A percentile compares a stretch with the other conserved stretches of the same genome.
phyloP scores from a whole-genome alignment of 257 asterid species.

The Przewalskia tangutica region DNA sequence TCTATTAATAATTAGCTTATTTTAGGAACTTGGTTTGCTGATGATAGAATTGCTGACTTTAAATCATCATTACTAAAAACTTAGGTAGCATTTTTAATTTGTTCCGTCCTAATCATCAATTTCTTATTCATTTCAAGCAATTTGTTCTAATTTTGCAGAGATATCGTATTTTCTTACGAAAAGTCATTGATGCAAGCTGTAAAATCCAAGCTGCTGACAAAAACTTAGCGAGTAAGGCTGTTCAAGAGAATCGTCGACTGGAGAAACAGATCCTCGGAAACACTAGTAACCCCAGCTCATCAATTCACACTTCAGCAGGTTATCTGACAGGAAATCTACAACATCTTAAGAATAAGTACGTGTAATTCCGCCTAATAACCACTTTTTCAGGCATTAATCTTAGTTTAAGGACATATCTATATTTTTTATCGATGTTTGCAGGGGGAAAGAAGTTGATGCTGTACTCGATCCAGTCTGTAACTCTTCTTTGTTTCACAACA shows the following conservation, averaged over 20 bases:
- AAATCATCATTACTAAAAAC: background rate
- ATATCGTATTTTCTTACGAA: background rate
- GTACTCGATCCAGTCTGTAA: background rate
- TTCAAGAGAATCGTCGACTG: background rate
- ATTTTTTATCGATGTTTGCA: background rate
- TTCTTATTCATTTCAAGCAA: background rate
- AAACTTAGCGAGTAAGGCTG: background rate
- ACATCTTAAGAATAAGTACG: background rate
- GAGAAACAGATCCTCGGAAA: background rate
- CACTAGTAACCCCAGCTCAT: background rate
- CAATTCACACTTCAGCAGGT: background rate
- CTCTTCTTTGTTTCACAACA: background rate
- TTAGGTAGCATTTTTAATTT: background rate
- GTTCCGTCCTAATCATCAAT: background rate
- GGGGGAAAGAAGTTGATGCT: background rate
- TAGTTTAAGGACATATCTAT: background rate
- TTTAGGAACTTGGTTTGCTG: background rate
- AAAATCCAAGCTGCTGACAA: background rate
- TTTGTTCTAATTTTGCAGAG: conserved; percentile 1
- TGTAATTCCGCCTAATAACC: background rate
- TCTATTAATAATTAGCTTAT: background rate
- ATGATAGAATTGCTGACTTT: background rate
- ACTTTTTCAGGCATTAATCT: background rate
- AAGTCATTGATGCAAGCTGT: background rate
- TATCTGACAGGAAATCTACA: background rate